Evolutionary conservation across 805 yeast species (phyloP), one percentile per base, ranked within the genome.

Genomic region (Cyberlindnera mrakii): DNA sequence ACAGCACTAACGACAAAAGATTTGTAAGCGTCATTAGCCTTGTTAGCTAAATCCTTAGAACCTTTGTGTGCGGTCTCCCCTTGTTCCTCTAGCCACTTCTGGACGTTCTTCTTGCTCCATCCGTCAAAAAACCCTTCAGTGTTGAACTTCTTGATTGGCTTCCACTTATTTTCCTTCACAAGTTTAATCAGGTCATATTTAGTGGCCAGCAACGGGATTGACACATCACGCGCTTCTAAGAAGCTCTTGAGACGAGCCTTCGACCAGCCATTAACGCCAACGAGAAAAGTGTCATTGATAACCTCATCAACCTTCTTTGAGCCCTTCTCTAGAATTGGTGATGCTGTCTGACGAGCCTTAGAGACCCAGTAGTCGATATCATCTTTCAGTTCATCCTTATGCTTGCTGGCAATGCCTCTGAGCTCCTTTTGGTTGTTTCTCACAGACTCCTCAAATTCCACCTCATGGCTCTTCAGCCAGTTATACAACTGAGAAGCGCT

Each of bases 401-500:
- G 51, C 35, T 62, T 50, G 27, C 55, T 47, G 2, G 74, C 77
- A 15, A 61, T 19, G 11, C 59, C 46, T 5, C 62, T 53, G 37
- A 74, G 58, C 31, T 63, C 59, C 30, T 68, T 67, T 44, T 61
- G 68, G 37, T 63, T 62, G 9, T 51, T 37, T 17, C 60, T 63
- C 11, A 57, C 38, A n/a, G 62, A 55, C 30, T 67, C 65, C 33
- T 64, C 63, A 34, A 68, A 53, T 13, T 62, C 58, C 33, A 69
- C 57, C 25, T 72, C 74, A 52, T 75, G 77, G 33, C 64, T 55
- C 42, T 66, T 59, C 30, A 82, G 59, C 77, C 85, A 81, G 46
- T 71, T 72, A 51, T 68, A 64, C 45, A 81, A 59, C 52, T 80
- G 84, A 5, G 71, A 64, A 20, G 72, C 66, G 4, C 77, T 60